Evolutionary conservation across 768 basidiomycete species (phyloP), one percentile per base, ranked within the genome.

Genomic region (Tubosaeta brunneosetosa): DNA sequence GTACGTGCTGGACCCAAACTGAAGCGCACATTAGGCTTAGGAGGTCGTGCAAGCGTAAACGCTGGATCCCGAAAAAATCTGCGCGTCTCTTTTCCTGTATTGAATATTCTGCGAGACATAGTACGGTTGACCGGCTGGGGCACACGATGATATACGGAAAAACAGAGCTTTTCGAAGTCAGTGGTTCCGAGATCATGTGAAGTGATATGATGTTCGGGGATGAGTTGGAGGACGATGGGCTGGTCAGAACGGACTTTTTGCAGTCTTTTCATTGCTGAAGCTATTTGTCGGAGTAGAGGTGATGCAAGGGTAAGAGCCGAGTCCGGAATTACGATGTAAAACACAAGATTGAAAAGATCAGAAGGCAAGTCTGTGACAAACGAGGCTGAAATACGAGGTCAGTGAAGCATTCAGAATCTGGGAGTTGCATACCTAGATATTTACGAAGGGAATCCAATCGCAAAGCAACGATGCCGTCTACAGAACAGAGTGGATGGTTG

Each of bases 401-500:
- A 51, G 44, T 31, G 16, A 36, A 25, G 19, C 13, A 11, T 2
- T 41, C 7, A 19, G 22, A 29, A 41, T 25, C 0, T 19, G 4
- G 13, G 6, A 25, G 47, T 40, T 16, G 64, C 77, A 56, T 61
- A 83, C 87, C 66, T 40, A 91, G 66, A 34, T 70, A 77, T 68
- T 89, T 91, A 51, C 86, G 80, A 56, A 91, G 79, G 10, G 84
- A 76, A 58, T 90, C 88, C 51, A 86, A 81, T 48, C 80, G 78
- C 55, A 88, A 59, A 3, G 83, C 76, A 29, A 88, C 67, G 13
- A 91, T 62, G 0, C 89, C 88, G 49, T 82, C 76, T 32, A 70
- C 74, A 0, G 71, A 51, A 63, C 78, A 80, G 31, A 67, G 60
- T 14, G 68, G 62, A 44, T 79, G 75, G 29, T 68, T 74, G 11